These are phyloP conservation scores for Aspergillus cristatus DNA, from an alignment of 495 filamentous ascomycete species.

Conservation along the genomic window DNA sequence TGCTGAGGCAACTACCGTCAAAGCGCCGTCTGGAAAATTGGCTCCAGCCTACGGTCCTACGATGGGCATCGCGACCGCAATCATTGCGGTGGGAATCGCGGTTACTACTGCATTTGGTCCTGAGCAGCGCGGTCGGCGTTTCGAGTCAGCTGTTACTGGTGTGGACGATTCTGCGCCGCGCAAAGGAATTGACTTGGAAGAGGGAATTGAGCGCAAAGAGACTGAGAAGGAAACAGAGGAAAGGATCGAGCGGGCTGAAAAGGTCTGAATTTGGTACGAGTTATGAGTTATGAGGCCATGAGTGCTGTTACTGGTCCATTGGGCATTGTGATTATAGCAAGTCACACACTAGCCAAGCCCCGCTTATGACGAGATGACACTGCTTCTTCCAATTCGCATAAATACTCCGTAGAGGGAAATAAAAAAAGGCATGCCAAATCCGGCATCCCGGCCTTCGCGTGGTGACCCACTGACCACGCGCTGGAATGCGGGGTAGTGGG, in stretches of 20 bases:
- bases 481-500: not conserved
- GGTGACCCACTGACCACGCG: too few species aligned
- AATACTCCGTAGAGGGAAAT: not conserved
- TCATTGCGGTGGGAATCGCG: slow-evolving; percentile 55
- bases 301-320: too few species aligned
- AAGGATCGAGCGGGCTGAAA: slow-evolving; percentile 19
- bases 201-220: slow-evolving; percentile 4
- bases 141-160: slow-evolving; percentile 50
- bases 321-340: too few species aligned
- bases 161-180: slow-evolving; percentile 31
- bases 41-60: slow-evolving; percentile 59
- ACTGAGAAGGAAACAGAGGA: slow-evolving; percentile 8
- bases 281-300: not conserved
- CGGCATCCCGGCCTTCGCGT: too few species aligned
- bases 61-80: slow-evolving; percentile 62
- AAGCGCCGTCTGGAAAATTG: slow-evolving; percentile 30
- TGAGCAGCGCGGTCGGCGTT: slow-evolving; percentile 59
- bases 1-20: slow-evolving; percentile 46
- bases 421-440: not conserved
- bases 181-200: slow-evolving; percentile 15
- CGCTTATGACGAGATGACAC: too few species aligned
- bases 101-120: slow-evolving; percentile 44
- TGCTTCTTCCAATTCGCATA: too few species aligned
- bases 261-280: slow-evolving; percentile 4
- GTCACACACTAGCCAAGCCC: too few species aligned